Evolutionary conservation across 768 basidiomycete genomes (phyloP).

Genomic region (Russula ochroleuca): DNA sequence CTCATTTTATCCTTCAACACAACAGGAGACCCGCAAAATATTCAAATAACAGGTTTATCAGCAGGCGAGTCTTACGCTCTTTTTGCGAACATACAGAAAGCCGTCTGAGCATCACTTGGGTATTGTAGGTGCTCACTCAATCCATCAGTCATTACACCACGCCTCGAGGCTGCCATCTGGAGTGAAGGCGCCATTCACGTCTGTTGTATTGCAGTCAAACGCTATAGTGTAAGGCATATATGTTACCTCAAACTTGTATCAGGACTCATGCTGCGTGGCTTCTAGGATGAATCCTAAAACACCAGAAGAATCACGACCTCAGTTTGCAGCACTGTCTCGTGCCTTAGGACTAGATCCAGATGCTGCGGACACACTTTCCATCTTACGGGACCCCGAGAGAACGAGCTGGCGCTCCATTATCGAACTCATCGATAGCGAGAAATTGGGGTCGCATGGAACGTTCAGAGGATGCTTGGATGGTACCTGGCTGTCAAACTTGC

Average conservation of each 20-base stretch:
- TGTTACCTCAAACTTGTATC: neutral
- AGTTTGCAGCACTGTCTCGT: conserved; percentile 59
- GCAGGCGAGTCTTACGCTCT: conserved; percentile 44
- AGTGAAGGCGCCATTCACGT: conserved; percentile 56
- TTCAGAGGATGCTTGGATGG: conserved; percentile 65
- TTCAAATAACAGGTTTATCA: conserved; percentile 66
- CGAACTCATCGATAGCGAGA: conserved; percentile 54
- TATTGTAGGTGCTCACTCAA: conserved; percentile 59
- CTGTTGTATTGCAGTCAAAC: conserved; percentile 69
- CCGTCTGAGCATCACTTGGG: neutral
- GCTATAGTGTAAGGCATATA: conserved; percentile 52
- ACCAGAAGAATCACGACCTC: conserved; percentile 50
- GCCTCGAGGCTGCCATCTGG: conserved; percentile 58
- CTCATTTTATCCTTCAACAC: neutral
- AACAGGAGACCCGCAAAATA: conserved; percentile 54
- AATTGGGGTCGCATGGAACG: conserved; percentile 52
- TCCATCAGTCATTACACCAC: conserved; percentile 69
- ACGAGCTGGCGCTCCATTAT: conserved; percentile 51
- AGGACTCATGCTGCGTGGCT: conserved; percentile 28
- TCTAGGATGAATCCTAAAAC: conserved; percentile 52
- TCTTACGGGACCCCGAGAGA: conserved; percentile 46
- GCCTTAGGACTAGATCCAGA: conserved; percentile 53
- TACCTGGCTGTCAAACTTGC: conserved; percentile 50
- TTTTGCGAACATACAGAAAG: neutral
- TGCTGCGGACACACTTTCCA: conserved; percentile 45